Evolutionary conservation across 306 rosid species (phyloP).

Genomic region (Comarum palustre): DNA sequence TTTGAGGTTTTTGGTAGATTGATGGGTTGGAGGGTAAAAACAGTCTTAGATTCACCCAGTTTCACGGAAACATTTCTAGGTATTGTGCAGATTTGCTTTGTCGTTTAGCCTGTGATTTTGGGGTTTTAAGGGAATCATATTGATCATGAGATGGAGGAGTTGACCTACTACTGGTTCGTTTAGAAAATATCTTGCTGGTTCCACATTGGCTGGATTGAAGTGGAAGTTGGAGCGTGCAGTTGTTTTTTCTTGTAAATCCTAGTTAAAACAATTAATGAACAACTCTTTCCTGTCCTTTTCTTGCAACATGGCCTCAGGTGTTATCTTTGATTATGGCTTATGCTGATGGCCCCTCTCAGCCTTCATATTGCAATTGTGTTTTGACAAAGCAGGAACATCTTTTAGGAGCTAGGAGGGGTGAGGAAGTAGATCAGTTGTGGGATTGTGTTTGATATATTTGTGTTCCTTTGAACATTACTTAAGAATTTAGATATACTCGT

Average conservation of each 20-base stretch:
- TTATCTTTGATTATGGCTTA: background rate
- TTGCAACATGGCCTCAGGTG: background rate
- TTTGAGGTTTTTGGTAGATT: too few relatives aligned
- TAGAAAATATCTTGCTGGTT: background rate
- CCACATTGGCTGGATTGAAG: background rate
- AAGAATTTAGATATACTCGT: too few relatives aligned
- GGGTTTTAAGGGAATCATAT: background rate
- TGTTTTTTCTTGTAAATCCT: background rate
- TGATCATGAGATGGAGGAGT: background rate
- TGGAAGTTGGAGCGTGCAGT: background rate
- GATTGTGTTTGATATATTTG: too few relatives aligned
- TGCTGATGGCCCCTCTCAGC: background rate
- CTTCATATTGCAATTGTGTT: background rate
- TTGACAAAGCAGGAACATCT: background rate
- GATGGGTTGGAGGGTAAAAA: too few relatives aligned
- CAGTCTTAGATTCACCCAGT: background rate
- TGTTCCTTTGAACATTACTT: too few relatives aligned
- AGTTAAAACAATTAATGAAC: background rate
- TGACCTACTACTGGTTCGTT: background rate
- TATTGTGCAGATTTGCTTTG: background rate
- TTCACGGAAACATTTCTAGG: background rate
- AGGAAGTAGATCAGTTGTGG: background rate
- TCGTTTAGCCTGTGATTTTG: background rate
- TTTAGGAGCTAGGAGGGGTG: background rate
- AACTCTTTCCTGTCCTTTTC: background rate